A percentile compares a stretch with the other conserved stretches of the same genome.
Evolutionary conservation across 2,329 filamentous ascomycete genomes (phyloP).

Genomic region (Leptographium lundbergii): DNA sequence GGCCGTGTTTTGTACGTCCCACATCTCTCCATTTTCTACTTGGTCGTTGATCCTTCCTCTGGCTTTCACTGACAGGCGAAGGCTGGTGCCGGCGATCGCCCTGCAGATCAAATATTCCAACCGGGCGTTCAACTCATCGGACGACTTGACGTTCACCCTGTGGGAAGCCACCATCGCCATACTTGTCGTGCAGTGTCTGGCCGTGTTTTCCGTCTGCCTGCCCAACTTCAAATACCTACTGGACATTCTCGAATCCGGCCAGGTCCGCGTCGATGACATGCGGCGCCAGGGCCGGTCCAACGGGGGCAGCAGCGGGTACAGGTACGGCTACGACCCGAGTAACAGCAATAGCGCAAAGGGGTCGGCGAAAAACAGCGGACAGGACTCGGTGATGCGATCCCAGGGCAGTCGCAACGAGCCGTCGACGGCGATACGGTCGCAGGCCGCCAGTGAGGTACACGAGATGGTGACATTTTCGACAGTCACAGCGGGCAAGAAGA

Average conservation of each 20-base stretch:
- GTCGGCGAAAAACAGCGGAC: background rate
- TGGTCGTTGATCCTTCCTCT: background rate
- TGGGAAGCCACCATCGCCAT: constrained; percentile 1
- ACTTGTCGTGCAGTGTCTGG: constrained; percentile 1
- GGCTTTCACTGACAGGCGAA: background rate
- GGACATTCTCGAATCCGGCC: constrained; percentile 1
- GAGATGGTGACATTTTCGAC: background rate
- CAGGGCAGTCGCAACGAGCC: background rate
- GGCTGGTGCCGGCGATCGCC: background rate
- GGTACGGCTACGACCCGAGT: background rate
- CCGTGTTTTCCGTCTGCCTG: constrained; percentile 1
- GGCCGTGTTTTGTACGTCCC: background rate
- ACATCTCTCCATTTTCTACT: background rate
- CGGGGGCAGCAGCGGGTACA: background rate
- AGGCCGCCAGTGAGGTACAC: background rate
- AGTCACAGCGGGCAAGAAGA: background rate
- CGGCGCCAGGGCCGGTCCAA: background rate
- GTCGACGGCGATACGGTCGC: background rate
- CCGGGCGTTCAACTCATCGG: background rate
- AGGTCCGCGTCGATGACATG: constrained; percentile 2
- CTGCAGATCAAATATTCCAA: background rate
- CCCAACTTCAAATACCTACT: constrained; percentile 6
- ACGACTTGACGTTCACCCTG: background rate
- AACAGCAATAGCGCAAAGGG: background rate
- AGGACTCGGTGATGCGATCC: background rate